These are phyloP conservation scores for Castanospermum australe DNA, from an alignment of 306 rosid species.

Conservation along the genomic window DNA sequence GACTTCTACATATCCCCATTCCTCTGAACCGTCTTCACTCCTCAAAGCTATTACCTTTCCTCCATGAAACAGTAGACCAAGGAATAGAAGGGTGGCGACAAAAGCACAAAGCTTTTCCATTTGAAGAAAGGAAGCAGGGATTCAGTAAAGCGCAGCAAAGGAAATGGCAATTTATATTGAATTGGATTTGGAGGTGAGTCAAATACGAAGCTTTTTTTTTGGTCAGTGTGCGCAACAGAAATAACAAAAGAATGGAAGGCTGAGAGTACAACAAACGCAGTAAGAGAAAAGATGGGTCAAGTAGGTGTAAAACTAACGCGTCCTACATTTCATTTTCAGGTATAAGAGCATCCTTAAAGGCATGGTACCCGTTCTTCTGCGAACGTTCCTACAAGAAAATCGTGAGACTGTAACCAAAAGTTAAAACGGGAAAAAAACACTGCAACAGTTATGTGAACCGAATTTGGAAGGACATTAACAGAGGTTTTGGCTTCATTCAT, in stretches of 20 bases:
- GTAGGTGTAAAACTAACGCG: not conserved
- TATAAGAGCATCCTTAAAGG: not conserved
- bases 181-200: not conserved
- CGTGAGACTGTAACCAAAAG: not conserved
- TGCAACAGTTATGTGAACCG: not conserved
- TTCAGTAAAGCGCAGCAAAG: not conserved
- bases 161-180: not conserved
- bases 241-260: not conserved
- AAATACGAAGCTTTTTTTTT: not conserved
- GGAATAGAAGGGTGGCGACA: constrained; percentile 31
- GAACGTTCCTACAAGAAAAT: not conserved
- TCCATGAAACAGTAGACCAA: constrained; percentile 30
- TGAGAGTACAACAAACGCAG: not conserved
- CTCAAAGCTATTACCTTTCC: constrained; percentile 19
- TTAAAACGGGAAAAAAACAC: not conserved
- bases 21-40: constrained; percentile 48
- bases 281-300: not conserved
- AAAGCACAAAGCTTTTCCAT: constrained; percentile 41
- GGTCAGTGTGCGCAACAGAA: not conserved
- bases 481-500: not conserved
- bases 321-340: not conserved
- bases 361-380: not conserved
- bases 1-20: constrained; percentile 82
- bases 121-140: not conserved
- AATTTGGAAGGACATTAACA: too few species aligned